Evolutionary conservation across 2,329 filamentous ascomycete species (phyloP), one percentile per base, ranked within the genome.

Genomic region (Alternaria sp.): DNA sequence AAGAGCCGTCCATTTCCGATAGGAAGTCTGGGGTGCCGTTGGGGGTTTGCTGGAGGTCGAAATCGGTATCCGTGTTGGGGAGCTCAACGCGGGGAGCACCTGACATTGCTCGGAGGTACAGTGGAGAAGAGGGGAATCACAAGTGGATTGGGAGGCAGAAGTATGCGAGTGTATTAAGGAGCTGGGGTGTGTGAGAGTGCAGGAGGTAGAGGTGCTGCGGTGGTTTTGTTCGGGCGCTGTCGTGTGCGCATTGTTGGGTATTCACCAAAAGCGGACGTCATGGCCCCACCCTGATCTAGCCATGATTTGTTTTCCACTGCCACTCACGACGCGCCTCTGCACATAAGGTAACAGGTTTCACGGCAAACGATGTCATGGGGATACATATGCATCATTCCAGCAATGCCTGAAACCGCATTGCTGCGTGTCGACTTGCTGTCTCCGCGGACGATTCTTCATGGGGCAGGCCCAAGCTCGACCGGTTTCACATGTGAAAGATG

Each of bases 71-170:
- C 15, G 66, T 68, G 64, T 67, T 73, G 66, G 62, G 72, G 51
- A 76, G 72, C 63, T 76, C 70, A 55, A 77, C 69, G 58, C 74
- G 74, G 58, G 74, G 74, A 65, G 73, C 72, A 54, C 72, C 73
- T 62, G 75, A 77, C 75, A 78, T 78, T 21, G 40, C 50, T 65
- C 51, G 8, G 26, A 47, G n/a, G 3, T 36, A 47, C 54, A 21
- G 49, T 17, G 30, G 19, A 13, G 50, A 23, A 56, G 43, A 57
- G 54, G 57, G 60, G 32, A 21, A 50, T 51, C 19, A 49, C 23
- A 30, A 19, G 52, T 63, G 54, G 44, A 51, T 58, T 51, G 9
- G 30, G 17, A 40, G 28, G 44, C 19, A 50, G 30, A 44, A 44
- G 21, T 32, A 17, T 17, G 21, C 12, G 36, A 47, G 28, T 32